A percentile compares a stretch with the other conserved stretches of the same genome.
phyloP scores from a whole-genome alignment of 768 basidiomycete species.

The Cystofilobasidium bisporidii region DNA sequence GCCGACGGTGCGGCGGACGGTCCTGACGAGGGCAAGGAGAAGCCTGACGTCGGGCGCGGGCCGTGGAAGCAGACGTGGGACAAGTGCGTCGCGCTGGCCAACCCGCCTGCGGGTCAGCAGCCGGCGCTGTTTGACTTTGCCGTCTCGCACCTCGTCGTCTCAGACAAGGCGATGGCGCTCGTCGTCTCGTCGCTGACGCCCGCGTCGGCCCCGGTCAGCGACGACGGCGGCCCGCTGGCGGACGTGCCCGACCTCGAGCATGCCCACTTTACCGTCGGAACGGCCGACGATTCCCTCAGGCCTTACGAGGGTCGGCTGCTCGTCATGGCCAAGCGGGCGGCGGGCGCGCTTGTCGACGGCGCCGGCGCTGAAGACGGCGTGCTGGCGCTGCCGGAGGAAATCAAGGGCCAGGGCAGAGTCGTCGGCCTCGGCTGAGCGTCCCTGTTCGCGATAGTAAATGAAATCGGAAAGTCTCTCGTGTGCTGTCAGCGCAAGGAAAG shows the following conservation, averaged over 20 bases:
- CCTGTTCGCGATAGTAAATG: too few species aligned
- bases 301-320: conserved; percentile 5
- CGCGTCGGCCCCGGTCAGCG: not conserved
- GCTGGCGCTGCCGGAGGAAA: not conserved
- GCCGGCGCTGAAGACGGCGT: not conserved
- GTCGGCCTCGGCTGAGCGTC: conserved; percentile 7
- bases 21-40: too few species aligned
- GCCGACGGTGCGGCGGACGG: not conserved
- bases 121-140: not conserved
- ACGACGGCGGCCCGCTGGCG: not conserved
- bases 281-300: not conserved
- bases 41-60: not conserved
- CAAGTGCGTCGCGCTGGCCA: not conserved
- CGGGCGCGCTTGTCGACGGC: not conserved
- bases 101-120: not conserved
- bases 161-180: conserved; percentile 1
- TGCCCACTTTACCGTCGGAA: conserved; percentile 1
- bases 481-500: too few species aligned
- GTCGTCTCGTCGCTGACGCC: not conserved
- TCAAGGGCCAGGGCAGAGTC: not conserved
- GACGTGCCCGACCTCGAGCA: conserved; percentile 9
- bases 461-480: too few species aligned
- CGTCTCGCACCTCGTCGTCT: conserved; percentile 1
- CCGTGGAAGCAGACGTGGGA: not conserved
- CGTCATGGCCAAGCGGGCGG: not conserved